Conservation (phyloP, 805 yeast genomes). For the Wickerhamiella vanderwaltii region DNA sequence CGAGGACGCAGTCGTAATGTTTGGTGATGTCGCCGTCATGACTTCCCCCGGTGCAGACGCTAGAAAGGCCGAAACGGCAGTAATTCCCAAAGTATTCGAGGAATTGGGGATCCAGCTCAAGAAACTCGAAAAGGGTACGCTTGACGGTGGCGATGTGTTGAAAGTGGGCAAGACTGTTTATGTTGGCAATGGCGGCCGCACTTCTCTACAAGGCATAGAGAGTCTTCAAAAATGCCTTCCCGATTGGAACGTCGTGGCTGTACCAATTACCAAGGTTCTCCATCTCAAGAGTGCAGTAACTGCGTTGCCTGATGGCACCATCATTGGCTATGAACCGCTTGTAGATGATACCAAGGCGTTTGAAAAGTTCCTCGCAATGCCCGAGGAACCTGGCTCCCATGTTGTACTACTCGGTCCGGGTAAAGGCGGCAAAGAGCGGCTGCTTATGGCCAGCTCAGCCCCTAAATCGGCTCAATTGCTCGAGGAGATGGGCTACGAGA, state of each 20-base stretch:
- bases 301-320: slow-evolving; percentile 9
- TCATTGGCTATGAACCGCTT: slow-evolving; percentile 9
- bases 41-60: slow-evolving; percentile 10
- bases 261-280: slow-evolving; percentile 9
- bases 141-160: slow-evolving; percentile 11
- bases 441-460: slow-evolving; percentile 8
- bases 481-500: slow-evolving; percentile 1
- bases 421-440: slow-evolving; percentile 6
- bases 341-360: slow-evolving; percentile 5
- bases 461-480: slow-evolving; percentile 4
- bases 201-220: slow-evolving; percentile 6
- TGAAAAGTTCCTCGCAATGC: slow-evolving; percentile 8
- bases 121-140: slow-evolving; percentile 1
- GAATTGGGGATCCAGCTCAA: slow-evolving; percentile 4
- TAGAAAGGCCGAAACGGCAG: slow-evolving; percentile 7
- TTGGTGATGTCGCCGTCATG: slow-evolving; percentile 7
- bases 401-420: slow-evolving; percentile 8
- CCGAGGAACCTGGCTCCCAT: slow-evolving; percentile 8
- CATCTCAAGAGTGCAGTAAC: slow-evolving; percentile 11
- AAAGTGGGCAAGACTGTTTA: slow-evolving; percentile 9
- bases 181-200: slow-evolving; percentile 10
- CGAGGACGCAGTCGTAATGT: slow-evolving; percentile 10
- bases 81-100: slow-evolving; percentile 1
- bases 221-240: slow-evolving; percentile 4
- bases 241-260: slow-evolving; percentile 8